Evolutionary conservation across 768 basidiomycete species (phyloP), one percentile per base, ranked within the genome.

Genomic region (Cubamyces lactineus): DNA sequence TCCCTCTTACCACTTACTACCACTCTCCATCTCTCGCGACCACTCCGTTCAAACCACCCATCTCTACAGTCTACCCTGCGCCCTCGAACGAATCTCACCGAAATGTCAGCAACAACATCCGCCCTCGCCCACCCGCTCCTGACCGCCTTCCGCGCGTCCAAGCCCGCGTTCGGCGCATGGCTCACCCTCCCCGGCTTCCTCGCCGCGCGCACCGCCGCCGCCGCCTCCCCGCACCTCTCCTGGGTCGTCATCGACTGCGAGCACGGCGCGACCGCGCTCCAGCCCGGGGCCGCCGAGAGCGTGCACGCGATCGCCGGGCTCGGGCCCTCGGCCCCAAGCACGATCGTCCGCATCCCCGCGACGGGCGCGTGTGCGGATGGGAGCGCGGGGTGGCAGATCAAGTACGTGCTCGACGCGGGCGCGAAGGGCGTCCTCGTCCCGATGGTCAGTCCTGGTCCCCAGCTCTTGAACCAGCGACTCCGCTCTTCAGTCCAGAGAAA

Each of bases 201-300:
- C 66, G 78, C 83, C 64, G 86, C 86, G 5, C 80, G 87, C 26
- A 79, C 80, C 2, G 80, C 86, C 45, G 87, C 86, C 0, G 76
- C 79, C 59, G 80, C 87, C 19, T 70, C 69, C 23, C 72, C 76
- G 3, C 76, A 85, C 69, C 72, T 88, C 11, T 84, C 85, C 0
- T 89, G 87, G 86, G 76, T 91, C 26, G 71, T 81, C 48, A 75
- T 91, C 65, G 87, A 89, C 69, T 86, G 86, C 69, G 88, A 89
- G 71, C 88, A 88, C 67, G 87, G 88, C 1, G 73, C 86, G 38
- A 78, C 83, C 0, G 76, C 84, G 3, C 71, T 87, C 43, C 77
- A 81, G 15, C 84, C 84, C 0, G 83, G 82, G 5, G 84, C 82
- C 2, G 80, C 83, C 1, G 86, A 88, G 67, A 79, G 77, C 49